Conservation (phyloP, 2,329 filamentous ascomycete species). For the Fusarium paranaense region DNA sequence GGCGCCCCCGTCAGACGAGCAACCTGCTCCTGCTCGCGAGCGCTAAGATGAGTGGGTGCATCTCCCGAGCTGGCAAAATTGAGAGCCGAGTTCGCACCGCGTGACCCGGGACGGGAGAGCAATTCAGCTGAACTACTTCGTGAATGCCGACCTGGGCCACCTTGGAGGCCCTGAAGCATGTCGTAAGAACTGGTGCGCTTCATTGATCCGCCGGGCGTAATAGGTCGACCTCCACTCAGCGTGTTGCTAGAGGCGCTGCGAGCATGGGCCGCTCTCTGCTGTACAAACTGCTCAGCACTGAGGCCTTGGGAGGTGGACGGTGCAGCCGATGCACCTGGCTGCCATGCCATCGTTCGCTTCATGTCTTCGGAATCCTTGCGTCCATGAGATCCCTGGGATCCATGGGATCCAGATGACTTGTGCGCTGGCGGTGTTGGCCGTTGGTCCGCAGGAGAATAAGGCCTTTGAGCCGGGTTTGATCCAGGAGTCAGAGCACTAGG, state of each 20-base stretch:
- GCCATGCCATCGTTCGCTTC: slow-evolving; percentile 80
- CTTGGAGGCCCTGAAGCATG: slow-evolving; percentile 46
- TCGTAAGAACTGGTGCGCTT: slow-evolving; percentile 57
- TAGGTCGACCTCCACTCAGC: slow-evolving; percentile 38
- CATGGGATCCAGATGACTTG: slow-evolving; percentile 35
- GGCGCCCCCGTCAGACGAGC: slow-evolving; percentile 83
- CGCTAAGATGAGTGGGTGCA: slow-evolving; percentile 73
- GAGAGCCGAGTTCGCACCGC: slow-evolving; percentile 65
- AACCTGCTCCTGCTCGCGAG: slow-evolving; percentile 90
- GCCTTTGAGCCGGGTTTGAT: slow-evolving; percentile 37
- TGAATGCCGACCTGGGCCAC: slow-evolving; percentile 50
- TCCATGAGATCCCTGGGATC: slow-evolving; percentile 49
- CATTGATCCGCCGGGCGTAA: slow-evolving; percentile 47
- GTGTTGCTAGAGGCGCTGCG: slow-evolving; percentile 68
- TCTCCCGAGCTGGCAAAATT: slow-evolving; percentile 57
- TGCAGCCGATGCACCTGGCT: slow-evolving; percentile 72
- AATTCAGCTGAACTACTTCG: slow-evolving; percentile 59
- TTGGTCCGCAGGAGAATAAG: slow-evolving; percentile 49
- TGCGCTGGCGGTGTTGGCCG: slow-evolving; percentile 39
- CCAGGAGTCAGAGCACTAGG: slow-evolving; percentile 31
- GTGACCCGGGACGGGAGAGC: slow-evolving; percentile 67
- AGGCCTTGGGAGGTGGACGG: slow-evolving; percentile 64
- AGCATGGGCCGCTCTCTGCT: slow-evolving; percentile 77
- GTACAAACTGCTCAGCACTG: slow-evolving; percentile 85
- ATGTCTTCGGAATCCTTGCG: slow-evolving; percentile 64